phyloP scores from a whole-genome alignment of 108 stramenopile species.

The Poteriospumella lacustris region DNA sequence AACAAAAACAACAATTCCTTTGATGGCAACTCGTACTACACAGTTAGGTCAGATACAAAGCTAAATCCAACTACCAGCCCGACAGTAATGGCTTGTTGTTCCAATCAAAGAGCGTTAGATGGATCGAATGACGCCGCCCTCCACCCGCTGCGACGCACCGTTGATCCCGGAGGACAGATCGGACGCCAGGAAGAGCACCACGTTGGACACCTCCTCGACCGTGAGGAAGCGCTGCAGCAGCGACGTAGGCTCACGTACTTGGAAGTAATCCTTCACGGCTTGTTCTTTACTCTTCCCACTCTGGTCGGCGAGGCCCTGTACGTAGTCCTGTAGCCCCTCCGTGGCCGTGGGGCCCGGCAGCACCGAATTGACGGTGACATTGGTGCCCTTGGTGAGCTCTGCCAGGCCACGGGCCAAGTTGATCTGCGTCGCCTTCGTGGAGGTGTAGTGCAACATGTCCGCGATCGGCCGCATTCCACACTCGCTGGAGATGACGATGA shows the following conservation, averaged over 20 bases:
- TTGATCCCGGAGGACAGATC: background rate
- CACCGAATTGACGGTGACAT: slow-evolving; percentile 24
- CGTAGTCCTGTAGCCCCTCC: background rate
- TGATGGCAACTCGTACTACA: no score
- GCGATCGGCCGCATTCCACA: background rate
- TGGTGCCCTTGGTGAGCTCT: slow-evolving; percentile 2
- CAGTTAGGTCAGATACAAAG: no score
- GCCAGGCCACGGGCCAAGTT: slow-evolving; percentile 5
- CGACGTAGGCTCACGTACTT: background rate
- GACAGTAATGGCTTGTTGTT: no score
- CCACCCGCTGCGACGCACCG: slow-evolving; percentile 6
- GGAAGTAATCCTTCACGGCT: slow-evolving; percentile 7
- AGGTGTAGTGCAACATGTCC: slow-evolving; percentile 2
- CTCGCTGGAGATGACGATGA: slow-evolving; percentile 17
- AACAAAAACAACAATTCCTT: no score
- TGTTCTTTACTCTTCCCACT: background rate
- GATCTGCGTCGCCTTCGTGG: slow-evolving; percentile 22
- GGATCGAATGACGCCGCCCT: slow-evolving; percentile 19
- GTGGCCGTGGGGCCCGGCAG: slow-evolving; percentile 26
- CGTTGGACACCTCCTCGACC: slow-evolving; percentile 2
- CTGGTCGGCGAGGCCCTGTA: background rate
- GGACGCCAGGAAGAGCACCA: slow-evolving; percentile 4
- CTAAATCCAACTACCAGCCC: no score
- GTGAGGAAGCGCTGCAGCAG: slow-evolving; percentile 26
- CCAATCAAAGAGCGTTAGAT: no score